Percentiles rank a stretch among this genome's conserved stretches.
These are phyloP conservation scores for Phytophthora constricta DNA, from an alignment of 352 stramenopile species.

Conservation along the genomic window DNA sequence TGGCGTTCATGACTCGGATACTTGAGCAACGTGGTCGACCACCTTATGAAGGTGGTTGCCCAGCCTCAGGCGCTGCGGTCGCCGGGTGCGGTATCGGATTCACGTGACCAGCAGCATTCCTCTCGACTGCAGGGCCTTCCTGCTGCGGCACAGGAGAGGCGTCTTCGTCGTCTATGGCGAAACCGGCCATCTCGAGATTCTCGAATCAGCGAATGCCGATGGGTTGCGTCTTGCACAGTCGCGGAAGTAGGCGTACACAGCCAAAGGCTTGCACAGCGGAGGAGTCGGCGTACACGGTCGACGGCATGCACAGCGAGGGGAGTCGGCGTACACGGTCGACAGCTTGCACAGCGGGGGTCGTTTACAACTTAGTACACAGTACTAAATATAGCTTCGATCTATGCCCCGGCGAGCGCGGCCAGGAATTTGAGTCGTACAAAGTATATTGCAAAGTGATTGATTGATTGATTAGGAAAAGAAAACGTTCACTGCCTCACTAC, in stretches of 20 bases:
- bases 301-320: background rate
- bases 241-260: background rate
- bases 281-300: too few species aligned
- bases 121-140: background rate
- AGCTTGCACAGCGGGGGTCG: background rate
- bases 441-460: slow-evolving; percentile 1
- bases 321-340: background rate
- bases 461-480: background rate
- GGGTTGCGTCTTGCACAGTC: background rate
- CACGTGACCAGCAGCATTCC: too few species aligned
- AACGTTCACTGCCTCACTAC: too few species aligned
- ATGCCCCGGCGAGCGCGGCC: background rate
- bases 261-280: background rate
- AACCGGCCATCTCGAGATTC: background rate
- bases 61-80: too few species aligned
- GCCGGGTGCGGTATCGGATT: too few species aligned
- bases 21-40: background rate
- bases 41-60: too few species aligned
- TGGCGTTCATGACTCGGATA: background rate
- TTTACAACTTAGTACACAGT: slow-evolving; percentile 2
- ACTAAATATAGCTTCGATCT: background rate
- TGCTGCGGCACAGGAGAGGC: background rate
- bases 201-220: background rate
- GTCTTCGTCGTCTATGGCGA: background rate
- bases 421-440: background rate